Evolutionary conservation across 2,329 filamentous ascomycete species (phyloP).

Genomic region (Gremmenia infestans): DNA sequence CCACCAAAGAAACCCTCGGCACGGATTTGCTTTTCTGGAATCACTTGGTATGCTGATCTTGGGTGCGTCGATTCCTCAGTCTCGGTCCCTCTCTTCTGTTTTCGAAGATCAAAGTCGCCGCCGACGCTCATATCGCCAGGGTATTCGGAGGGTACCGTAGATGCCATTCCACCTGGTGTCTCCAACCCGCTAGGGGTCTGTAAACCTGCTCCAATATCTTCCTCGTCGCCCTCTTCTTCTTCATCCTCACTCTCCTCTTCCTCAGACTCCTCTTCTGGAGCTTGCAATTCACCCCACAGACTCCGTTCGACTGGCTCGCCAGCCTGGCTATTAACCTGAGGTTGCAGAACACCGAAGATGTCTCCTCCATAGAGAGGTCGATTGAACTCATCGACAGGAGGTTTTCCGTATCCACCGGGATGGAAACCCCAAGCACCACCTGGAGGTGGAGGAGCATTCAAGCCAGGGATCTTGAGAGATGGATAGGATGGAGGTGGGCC

Average conservation of each 20-base stretch:
- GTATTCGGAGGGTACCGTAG: slow-evolving; percentile 76
- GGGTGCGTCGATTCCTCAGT: slow-evolving; percentile 75
- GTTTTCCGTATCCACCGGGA: slow-evolving; percentile 93
- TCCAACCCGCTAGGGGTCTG: slow-evolving; percentile 74
- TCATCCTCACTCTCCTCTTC: slow-evolving; percentile 68
- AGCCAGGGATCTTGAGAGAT: slow-evolving; percentile 86
- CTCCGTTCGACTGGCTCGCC: slow-evolving; percentile 81
- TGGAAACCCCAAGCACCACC: slow-evolving; percentile 93
- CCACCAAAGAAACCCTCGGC: slow-evolving; percentile 94
- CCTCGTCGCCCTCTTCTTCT: slow-evolving; percentile 58
- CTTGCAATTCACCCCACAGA: slow-evolving; percentile 88
- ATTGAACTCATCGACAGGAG: slow-evolving; percentile 90
- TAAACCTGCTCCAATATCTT: slow-evolving; percentile 59
- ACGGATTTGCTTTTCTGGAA: slow-evolving; percentile 81
- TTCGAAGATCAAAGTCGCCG: slow-evolving; percentile 87
- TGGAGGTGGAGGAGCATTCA: slow-evolving; percentile 87
- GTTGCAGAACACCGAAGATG: slow-evolving; percentile 75
- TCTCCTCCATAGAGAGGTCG: slow-evolving; percentile 89
- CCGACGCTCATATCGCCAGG: slow-evolving; percentile 69
- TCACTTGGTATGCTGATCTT: slow-evolving; percentile 79
- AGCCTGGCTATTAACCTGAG: slow-evolving; percentile 55
- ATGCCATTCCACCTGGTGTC: slow-evolving; percentile 76
- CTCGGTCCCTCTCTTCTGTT: slow-evolving; percentile 77
- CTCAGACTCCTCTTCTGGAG: slow-evolving; percentile 70
- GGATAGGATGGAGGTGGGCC: slow-evolving; percentile 93